phyloP scores from a whole-genome alignment of 192 early-diverging fungal species.

The Coemansia sp. region DNA sequence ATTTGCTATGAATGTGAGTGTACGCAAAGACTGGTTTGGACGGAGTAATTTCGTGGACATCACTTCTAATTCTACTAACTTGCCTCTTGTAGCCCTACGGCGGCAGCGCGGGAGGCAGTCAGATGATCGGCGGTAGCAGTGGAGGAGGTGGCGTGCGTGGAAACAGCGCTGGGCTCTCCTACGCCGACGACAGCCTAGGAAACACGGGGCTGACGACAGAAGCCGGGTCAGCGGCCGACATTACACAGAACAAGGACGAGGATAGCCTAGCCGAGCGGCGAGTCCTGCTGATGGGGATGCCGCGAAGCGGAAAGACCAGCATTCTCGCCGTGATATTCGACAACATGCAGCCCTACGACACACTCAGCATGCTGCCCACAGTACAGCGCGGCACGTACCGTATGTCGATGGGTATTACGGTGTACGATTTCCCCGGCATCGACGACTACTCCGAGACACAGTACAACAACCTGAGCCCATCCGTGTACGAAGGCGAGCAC shows the following conservation, averaged over 20 bases:
- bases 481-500: conserved; percentile 64
- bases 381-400: conserved; percentile 28
- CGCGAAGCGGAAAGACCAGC: conserved; percentile 53
- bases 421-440: conserved; percentile 92
- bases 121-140: background rate
- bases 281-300: conserved; percentile 45
- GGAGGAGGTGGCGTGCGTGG: conserved; percentile 10
- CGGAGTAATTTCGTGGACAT: background rate
- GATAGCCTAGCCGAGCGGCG: conserved; percentile 40
- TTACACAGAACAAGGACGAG: conserved; percentile 5
- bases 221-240: conserved; percentile 15
- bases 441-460: conserved; percentile 76
- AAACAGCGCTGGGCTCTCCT: background rate
- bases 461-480: conserved; percentile 53
- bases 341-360: conserved; percentile 25
- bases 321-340: conserved; percentile 46
- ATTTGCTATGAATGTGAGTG: conserved; percentile 1
- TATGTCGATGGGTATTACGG: conserved; percentile 41
- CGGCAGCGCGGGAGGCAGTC: background rate
- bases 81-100: conserved; percentile 7
- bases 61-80: background rate
- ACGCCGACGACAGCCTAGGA: conserved; percentile 11
- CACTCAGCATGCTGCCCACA: conserved; percentile 37
- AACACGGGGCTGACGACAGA: conserved; percentile 28
- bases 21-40: background rate